phyloP scores from a whole-genome alignment of 495 filamentous ascomycete species.

The Sporormia fimetaria region DNA sequence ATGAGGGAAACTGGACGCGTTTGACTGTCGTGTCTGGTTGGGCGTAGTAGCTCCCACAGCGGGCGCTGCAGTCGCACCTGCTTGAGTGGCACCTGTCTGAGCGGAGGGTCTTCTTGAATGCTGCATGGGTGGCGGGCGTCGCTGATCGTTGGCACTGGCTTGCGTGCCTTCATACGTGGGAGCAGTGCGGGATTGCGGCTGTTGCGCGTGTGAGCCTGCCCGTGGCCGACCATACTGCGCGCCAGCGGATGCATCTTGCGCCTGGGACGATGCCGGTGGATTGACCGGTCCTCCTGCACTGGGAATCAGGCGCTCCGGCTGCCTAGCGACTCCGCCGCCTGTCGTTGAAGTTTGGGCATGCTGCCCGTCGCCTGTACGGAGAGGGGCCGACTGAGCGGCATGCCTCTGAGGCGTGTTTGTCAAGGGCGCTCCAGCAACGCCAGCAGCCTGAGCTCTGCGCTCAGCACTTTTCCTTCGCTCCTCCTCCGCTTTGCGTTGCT shows the following conservation, averaged over 20 bases:
- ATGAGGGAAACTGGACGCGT: conserved; percentile 64
- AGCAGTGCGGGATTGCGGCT: conserved; percentile 26
- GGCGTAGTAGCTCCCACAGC: conserved; percentile 8
- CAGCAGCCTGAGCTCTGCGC: conserved; percentile 29
- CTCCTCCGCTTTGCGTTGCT: conserved; percentile 26
- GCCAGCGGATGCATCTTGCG: conserved; percentile 16
- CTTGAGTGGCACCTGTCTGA: conserved; percentile 10
- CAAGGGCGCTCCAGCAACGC: conserved; percentile 25
- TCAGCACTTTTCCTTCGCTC: conserved; percentile 31
- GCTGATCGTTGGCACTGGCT: conserved; percentile 16
- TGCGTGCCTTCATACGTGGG: conserved; percentile 16
- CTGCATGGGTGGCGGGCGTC: conserved; percentile 20
- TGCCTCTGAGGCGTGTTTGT: conserved; percentile 8
- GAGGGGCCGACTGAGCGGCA: conserved; percentile 8
- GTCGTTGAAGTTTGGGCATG: conserved; percentile 3
- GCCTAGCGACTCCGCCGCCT: conserved; percentile 12
- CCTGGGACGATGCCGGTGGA: conserved; percentile 9
- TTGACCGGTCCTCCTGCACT: conserved; percentile 10
- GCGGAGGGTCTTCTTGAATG: conserved; percentile 18
- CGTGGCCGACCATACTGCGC: conserved; percentile 17
- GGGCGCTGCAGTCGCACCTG: conserved; percentile 5
- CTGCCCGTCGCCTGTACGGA: conserved; percentile 5
- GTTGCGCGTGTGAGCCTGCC: conserved; percentile 24
- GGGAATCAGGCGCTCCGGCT: conserved; percentile 12
- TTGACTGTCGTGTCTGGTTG: conserved; percentile 16